Percentiles rank a stretch among this genome's conserved stretches.
Conservation (phyloP, 176 grass and related monocot genomes). For the Musa schizocarpa region DNA sequence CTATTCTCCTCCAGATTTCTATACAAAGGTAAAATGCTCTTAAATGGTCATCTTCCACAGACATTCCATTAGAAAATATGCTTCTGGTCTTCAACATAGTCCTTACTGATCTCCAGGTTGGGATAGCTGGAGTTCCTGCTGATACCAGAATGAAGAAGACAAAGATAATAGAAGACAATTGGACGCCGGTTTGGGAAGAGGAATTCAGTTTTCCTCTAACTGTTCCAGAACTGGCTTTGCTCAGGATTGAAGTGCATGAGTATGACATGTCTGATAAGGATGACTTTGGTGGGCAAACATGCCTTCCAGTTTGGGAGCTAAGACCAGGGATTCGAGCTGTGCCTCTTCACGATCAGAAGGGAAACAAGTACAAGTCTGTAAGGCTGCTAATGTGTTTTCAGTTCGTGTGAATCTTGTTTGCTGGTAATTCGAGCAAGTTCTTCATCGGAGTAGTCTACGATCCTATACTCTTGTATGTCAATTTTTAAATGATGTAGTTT, state of each 20-base stretch:
- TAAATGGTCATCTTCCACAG: not conserved
- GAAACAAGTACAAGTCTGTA: not conserved
- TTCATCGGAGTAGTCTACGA: no score
- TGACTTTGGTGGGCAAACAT: slow-evolving; percentile 3
- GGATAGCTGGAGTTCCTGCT: not conserved
- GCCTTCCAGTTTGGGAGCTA: not conserved
- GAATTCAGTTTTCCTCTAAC: not conserved
- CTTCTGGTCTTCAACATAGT: no score
- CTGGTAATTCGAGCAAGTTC: no score
- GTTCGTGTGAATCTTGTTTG: not conserved
- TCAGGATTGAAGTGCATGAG: slow-evolving; percentile 3
- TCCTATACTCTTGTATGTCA: no score
- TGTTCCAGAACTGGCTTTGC: slow-evolving; percentile 9
- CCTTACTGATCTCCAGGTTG: slow-evolving; percentile 1
- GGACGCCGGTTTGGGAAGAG: not conserved
- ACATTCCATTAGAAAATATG: not conserved
- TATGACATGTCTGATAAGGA: not conserved
- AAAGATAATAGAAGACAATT: not conserved
- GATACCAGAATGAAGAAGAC: not conserved
- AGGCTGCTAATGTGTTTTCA: not conserved
- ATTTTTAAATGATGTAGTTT: no score
- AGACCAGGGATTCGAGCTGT: slow-evolving; percentile 4
- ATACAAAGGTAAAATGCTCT: not conserved
- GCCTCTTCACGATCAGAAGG: not conserved
- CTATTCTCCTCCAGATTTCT: slow-evolving; percentile 3